phyloP scores from a whole-genome alignment of 1,284 basidiomycete species.

The Tetrapyrgos nigripes region DNA sequence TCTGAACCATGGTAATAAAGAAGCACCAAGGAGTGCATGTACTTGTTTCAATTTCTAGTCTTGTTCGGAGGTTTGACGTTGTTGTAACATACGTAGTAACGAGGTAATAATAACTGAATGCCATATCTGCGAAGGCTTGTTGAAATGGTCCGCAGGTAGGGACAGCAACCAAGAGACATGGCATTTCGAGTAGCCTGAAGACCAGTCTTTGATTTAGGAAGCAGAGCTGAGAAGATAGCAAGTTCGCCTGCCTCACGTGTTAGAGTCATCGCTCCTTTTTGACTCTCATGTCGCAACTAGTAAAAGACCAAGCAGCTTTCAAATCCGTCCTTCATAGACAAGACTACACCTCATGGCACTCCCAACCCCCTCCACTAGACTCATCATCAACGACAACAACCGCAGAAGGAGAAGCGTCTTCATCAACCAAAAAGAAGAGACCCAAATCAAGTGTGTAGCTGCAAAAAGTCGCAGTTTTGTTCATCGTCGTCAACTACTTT shows the following conservation, averaged over 20 bases:
- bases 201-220: background rate
- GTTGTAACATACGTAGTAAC: too few relatives aligned
- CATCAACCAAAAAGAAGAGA: constrained; percentile 66
- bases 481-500: constrained; percentile 18
- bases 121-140: too few relatives aligned
- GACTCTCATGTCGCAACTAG: constrained; percentile 63
- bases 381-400: constrained; percentile 24
- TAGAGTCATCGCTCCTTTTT: background rate
- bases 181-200: too few relatives aligned
- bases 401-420: constrained; percentile 32
- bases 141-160: too few relatives aligned
- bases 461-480: constrained; percentile 20
- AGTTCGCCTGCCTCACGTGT: background rate
- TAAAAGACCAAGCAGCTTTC: constrained; percentile 71
- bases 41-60: too few relatives aligned
- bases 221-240: background rate
- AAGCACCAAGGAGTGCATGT: too few relatives aligned
- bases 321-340: constrained; percentile 66
- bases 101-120: too few relatives aligned
- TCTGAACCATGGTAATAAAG: too few relatives aligned
- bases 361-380: constrained; percentile 51
- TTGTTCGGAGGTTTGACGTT: too few relatives aligned
- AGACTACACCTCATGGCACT: constrained; percentile 77
- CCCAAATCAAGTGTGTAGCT: constrained; percentile 64
- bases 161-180: too few relatives aligned